Base-by-base conservation (phyloP, 768 basidiomycete species). In the Hypholoma sublateritium region DNA sequence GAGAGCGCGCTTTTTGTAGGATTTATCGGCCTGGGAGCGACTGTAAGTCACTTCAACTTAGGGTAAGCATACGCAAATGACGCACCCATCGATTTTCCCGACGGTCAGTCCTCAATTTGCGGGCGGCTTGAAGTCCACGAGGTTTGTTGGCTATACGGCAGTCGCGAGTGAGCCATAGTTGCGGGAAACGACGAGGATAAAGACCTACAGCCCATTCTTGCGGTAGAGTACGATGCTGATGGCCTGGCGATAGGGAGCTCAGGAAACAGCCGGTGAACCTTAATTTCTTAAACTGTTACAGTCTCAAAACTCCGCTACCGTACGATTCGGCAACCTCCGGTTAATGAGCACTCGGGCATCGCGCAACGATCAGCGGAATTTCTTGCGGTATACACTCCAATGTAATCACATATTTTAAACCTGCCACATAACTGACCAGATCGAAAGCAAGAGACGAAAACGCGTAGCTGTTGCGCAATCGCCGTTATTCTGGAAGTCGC, bases 1-100 rank as follows among this genome's bases (percentile, higher is more conserved):
- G 57, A 99, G 88, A 57, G 97, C 97, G 71, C 97, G 91, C 80
- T 98, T 99, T 87, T 98, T 99, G 82, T 98, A 99, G 44, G 87
- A 80, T 78, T 96, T 96, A 79, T 98, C 95, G 79, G 96, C 96
- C 93, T 96, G 66, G 4, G 67, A 24, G 53, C 39, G 28, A 32
- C 28, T 7, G 56, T 50, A 57, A 52, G 37, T 60, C 42, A 53
- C 57, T 48, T 51, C 7, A 41, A 50, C 36, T 50, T 36, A 55
- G 53, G 56, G 56, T 59, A 60, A 51, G 47, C 45, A 25, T 13
- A 45, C 55, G 44, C 11, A 21, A 36, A 54, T 57, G 61, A 79
- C 86, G 66, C 60, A 95, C 93, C 97, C 97, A 99, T 77, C 96
- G 91, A 83, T 98, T 97, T 76, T 89, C 90, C 65, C 93, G 86